Conservation (phyloP, 1,284 basidiomycete species). For the Puccinia triticina region DNA sequence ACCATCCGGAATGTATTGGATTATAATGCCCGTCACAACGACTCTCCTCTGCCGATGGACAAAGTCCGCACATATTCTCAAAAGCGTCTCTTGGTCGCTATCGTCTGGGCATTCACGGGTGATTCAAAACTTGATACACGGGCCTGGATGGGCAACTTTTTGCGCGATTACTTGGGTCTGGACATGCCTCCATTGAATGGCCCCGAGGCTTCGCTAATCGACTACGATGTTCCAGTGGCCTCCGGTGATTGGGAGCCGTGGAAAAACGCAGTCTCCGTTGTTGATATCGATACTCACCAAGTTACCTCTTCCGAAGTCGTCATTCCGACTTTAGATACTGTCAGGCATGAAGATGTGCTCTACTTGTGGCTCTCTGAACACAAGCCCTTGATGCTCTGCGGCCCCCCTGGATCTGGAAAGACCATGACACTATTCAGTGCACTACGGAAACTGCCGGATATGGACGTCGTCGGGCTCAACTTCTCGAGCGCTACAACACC, state of each 20-base stretch:
- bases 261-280: constrained; percentile 86
- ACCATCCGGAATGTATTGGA: constrained; percentile 89
- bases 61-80: constrained; percentile 86
- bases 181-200: constrained; percentile 77
- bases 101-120: constrained; percentile 98
- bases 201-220: constrained; percentile 77
- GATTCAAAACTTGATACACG: constrained; percentile 89
- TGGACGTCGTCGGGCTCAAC: constrained; percentile 98
- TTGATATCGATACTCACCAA: constrained; percentile 95
- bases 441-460: constrained; percentile 92
- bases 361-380: constrained; percentile 99
- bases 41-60: constrained; percentile 85
- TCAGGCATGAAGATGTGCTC: constrained; percentile 96
- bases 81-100: constrained; percentile 84
- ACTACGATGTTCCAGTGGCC: constrained; percentile 87
- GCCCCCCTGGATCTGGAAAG: constrained; percentile 98
- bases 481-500: constrained; percentile 99
- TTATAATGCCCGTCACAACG: constrained; percentile 90
- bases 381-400: constrained; percentile 97
- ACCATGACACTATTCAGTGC: constrained; percentile 99
- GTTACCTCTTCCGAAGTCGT: constrained; percentile 95
- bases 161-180: constrained; percentile 81
- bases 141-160: constrained; percentile 84
- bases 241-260: constrained; percentile 88
- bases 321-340: constrained; percentile 96